These are phyloP conservation scores for Entonaema liquescens DNA, from an alignment of 495 filamentous ascomycete genomes.

Conservation along the genomic window DNA sequence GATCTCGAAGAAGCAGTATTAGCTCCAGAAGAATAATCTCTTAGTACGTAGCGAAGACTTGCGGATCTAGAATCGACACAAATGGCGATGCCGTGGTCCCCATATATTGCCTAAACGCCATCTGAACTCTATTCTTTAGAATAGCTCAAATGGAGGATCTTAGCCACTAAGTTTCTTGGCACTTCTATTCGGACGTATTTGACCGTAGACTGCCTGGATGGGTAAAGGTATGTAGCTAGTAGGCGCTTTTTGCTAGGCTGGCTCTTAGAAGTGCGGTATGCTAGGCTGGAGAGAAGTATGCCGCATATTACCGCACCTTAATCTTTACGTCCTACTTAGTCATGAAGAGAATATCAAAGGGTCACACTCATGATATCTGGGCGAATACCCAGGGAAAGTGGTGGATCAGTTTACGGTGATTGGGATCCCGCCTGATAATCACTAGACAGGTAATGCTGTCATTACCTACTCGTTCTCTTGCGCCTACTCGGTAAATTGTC, in stretches of 20 bases:
- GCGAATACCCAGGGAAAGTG: neutral
- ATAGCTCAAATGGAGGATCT: neutral
- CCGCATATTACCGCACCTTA: neutral
- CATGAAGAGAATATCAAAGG: neutral
- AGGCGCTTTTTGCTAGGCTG: neutral
- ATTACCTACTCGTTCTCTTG: neutral
- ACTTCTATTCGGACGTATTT: neutral
- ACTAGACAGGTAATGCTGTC: neutral
- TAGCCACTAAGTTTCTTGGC: neutral
- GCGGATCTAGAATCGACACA: neutral
- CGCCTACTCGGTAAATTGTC: neutral
- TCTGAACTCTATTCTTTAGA: neutral
- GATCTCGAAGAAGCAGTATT: neutral
- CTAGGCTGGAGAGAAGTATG: neutral
- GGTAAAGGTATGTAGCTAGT: neutral
- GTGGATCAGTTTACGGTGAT: neutral
- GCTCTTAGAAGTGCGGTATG: neutral
- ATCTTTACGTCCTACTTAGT: neutral
- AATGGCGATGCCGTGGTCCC: neutral
- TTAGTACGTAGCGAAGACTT: neutral
- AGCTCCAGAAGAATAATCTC: neutral
- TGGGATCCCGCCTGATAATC: neutral
- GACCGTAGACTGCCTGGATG: neutral
- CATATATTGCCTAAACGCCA: neutral
- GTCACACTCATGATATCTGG: neutral